Percentiles rank a stretch among this genome's conserved stretches.
phyloP scores from a whole-genome alignment of 306 rosid species.

The Gastrolobium villosum region DNA sequence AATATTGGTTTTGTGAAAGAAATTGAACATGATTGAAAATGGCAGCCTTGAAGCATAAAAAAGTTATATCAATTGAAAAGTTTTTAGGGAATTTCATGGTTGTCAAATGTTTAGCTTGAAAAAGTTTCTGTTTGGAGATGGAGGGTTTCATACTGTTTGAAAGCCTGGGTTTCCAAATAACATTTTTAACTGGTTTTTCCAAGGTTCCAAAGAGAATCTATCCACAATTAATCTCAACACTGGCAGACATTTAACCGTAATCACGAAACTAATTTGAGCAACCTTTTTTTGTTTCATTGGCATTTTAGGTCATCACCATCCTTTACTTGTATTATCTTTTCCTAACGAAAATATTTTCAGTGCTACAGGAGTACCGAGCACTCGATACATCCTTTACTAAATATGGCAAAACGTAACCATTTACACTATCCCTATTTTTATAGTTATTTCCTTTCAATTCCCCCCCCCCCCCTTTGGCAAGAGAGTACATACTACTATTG shows the following conservation, averaged over 20 bases:
- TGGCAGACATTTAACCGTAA: not conserved
- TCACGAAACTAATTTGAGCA: slow-evolving; percentile 5
- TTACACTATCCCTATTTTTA: too few relatives aligned
- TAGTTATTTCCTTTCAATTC: too few relatives aligned
- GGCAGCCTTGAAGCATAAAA: slow-evolving; percentile 1
- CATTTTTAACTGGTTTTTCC: slow-evolving; percentile 23
- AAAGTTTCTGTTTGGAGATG: slow-evolving; percentile 12
- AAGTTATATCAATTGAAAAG: slow-evolving; percentile 2
- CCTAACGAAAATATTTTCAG: not conserved
- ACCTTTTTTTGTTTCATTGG: not conserved
- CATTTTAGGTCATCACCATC: not conserved
- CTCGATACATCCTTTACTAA: too few relatives aligned
- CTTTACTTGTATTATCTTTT: not conserved
- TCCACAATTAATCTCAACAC: slow-evolving; percentile 20
- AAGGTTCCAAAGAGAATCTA: slow-evolving; percentile 4
- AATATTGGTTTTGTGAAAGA: slow-evolving; percentile 33
- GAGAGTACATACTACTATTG: too few relatives aligned
- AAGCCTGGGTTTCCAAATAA: slow-evolving; percentile 7
- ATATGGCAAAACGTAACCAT: too few relatives aligned
- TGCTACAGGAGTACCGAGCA: too few relatives aligned
- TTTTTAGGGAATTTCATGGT: not conserved
- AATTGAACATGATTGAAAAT: slow-evolving; percentile 1
- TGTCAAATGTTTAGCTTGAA: slow-evolving; percentile 33
- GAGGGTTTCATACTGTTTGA: not conserved
- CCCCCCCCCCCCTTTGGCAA: too few relatives aligned